Evolutionary conservation across 2,329 filamentous ascomycete species (phyloP), one percentile per base, ranked within the genome.

Genomic region (Aspergillus alliaceus): DNA sequence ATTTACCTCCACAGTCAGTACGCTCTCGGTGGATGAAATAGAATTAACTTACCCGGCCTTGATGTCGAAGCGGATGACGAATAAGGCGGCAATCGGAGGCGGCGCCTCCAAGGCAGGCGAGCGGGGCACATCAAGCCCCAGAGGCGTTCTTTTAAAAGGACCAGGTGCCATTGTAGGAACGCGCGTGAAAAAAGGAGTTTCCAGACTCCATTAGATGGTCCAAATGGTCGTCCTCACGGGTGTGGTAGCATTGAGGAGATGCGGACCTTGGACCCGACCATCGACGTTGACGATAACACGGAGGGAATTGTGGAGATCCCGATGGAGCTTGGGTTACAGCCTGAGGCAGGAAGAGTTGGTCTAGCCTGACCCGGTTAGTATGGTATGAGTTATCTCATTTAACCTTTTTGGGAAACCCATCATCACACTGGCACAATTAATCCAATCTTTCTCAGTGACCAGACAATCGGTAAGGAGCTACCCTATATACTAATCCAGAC

Each of bases 61-160:
- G 77, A 93, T 89, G 76, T 96, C 92, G 78, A 96, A 96, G 70
- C 90, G 86, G 75, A 96, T 93, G 61, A 96, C 82, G 75, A 96
- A 96, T 34, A 96, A 82, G 31, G 91, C 91, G 37, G 89, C 88
- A 69, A 93, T 85, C 53, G 72, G 69, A 22, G 79, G 79, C 25
- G 75, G 76, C 58, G 72, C 67, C 56, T 76, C 75, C 56, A 69
- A 62, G 24, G 65, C 55, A 61, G 68, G 59, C 25, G 59, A 62
- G 55, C 67, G 67, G 57, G 70, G 66, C 54, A 73, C 55, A 58
- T 77, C 75, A 57, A 73, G 69, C 51, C 67, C 68, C 60, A 71
- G 51, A 53, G 69, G 64, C 46, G 70, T 73, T 56, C 65, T 64
- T 55, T 58, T 69, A 65, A 62, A 58, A 53, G 67, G 56, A 59